Base-by-base conservation (phyloP, 495 filamentous ascomycete species). In the Trichoderma reesei region DNA sequence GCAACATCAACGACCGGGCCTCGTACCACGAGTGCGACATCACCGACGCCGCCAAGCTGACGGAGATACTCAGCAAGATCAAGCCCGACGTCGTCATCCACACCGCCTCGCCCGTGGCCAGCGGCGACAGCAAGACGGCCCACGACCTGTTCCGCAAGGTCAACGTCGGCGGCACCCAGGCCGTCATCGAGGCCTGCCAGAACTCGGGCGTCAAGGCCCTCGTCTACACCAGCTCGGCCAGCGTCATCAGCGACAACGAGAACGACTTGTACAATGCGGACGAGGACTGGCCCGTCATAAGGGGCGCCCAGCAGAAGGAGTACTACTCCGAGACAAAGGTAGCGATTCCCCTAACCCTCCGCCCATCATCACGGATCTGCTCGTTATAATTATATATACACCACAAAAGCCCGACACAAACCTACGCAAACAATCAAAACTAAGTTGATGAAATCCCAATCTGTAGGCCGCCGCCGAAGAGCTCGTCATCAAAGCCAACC, bases 311-410 rank as follows among this genome's bases (percentile, higher is more conserved):
- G 64, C 90, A 96, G 72, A 84, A 81, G 65, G 94, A 97, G 74
- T 93, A 95, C 75, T 99, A 99, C 74, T 89, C 88, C 14, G 88
- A 92, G 73, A 91, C 90, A 6, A 92, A 94, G 83, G 88, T 90
- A 71, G 69, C 65, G 51, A 61, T 46, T 51, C 10, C 26, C 18
- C 36, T 14, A 3, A 3, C 4, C 34, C n/a, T n/a, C n/a, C n/a
- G n/a, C n/a, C n/a, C n/a, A n/a, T n/a, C n/a, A n/a, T n/a, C n/a
- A n/a, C n/a, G n/a, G n/a, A n/a, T n/a, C n/a, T n/a, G n/a, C n/a
- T n/a, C n/a, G n/a, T n/a, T n/a, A n/a, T n/a, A n/a, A n/a, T n/a
- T n/a, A n/a, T n/a, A n/a, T n/a, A n/a, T n/a, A n/a, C n/a, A n/a
- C n/a, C 5, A 2, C 46, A 26, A 20, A 2, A 51, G 5, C 1